A percentile compares a stretch with the other conserved stretches of the same genome.
Evolutionary conservation across 805 yeast species (phyloP).

Genomic region (Metschnikowia koreensis): DNA sequence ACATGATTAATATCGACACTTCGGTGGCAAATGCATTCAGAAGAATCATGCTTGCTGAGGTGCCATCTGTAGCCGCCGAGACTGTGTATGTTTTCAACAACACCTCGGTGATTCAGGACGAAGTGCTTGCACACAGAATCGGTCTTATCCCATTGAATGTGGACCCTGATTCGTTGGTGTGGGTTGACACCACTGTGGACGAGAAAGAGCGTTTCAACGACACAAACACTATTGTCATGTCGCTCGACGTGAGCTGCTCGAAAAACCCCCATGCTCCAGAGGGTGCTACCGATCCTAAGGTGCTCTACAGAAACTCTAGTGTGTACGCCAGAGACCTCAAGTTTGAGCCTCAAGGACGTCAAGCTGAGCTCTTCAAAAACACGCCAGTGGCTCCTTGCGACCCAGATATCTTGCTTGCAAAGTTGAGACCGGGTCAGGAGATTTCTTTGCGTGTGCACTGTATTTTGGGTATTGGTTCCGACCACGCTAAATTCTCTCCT

Average conservation of each 20-base stretch:
- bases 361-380: constrained; percentile 64
- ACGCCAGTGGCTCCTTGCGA: constrained; percentile 74
- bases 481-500: constrained; percentile 97
- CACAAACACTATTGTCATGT: constrained; percentile 83
- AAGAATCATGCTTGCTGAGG: constrained; percentile 94
- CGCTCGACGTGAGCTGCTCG: constrained; percentile 79
- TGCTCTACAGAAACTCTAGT: constrained; percentile 76
- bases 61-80: constrained; percentile 95
- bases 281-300: constrained; percentile 76
- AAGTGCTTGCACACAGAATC: constrained; percentile 91
- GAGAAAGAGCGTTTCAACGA: constrained; percentile 72
- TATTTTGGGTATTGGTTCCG: constrained; percentile 85
- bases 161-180: constrained; percentile 83
- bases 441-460: constrained; percentile 88
- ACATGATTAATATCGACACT: constrained; percentile 81
- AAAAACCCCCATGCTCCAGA: constrained; percentile 81
- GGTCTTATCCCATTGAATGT: constrained; percentile 89
- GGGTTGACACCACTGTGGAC: constrained; percentile 71
- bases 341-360: constrained; percentile 91
- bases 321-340: constrained; percentile 88
- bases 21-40: constrained; percentile 95
- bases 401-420: constrained; percentile 87
- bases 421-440: constrained; percentile 96
- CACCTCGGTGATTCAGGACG: constrained; percentile 96
- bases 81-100: constrained; percentile 87